A percentile compares a stretch with the other conserved stretches of the same genome.
Conservation (phyloP, 495 filamentous ascomycete genomes). For the Annulohypoxylon moriforme region DNA sequence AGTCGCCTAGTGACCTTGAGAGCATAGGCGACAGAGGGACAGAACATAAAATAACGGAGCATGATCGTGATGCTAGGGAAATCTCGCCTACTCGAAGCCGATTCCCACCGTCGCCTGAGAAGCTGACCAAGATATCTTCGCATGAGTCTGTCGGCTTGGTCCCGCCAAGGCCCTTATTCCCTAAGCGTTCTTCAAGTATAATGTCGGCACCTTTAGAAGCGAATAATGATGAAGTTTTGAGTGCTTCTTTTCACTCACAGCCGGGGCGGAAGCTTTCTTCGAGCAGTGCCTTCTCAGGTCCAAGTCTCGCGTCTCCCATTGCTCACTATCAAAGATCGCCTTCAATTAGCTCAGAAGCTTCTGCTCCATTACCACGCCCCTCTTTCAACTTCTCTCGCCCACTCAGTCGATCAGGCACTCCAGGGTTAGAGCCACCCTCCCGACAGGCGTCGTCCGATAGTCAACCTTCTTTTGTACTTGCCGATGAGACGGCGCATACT, state of each 20-base stretch:
- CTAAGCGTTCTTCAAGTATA: constrained; percentile 60
- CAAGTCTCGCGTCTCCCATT: constrained; percentile 65
- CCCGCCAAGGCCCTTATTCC: constrained; percentile 58
- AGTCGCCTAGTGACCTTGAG: constrained; percentile 53
- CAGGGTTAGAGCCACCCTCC: constrained; percentile 68
- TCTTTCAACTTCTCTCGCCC: constrained; percentile 95
- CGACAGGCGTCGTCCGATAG: constrained; percentile 71
- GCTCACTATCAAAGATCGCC: constrained; percentile 74
- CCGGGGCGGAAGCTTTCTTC: constrained; percentile 70
- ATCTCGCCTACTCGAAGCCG: constrained; percentile 38
- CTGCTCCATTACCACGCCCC: constrained; percentile 70
- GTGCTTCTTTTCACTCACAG: constrained; percentile 59
- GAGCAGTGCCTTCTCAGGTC: constrained; percentile 61
- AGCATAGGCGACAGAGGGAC: constrained; percentile 24
- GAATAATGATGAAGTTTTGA: constrained; percentile 53
- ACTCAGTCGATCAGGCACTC: constrained; percentile 78
- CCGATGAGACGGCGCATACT: constrained; percentile 70
- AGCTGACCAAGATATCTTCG: constrained; percentile 51
- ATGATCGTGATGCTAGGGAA: constrained; percentile 12
- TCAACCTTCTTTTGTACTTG: constrained; percentile 68
- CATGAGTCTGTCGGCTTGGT: constrained; percentile 54
- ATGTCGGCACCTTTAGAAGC: constrained; percentile 57
- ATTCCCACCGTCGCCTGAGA: constrained; percentile 52
- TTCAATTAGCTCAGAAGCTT: constrained; percentile 81
- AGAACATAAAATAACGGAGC: constrained; percentile 15